Conservation (phyloP, 2,329 filamentous ascomycete species). For the Penicillium sp. region DNA sequence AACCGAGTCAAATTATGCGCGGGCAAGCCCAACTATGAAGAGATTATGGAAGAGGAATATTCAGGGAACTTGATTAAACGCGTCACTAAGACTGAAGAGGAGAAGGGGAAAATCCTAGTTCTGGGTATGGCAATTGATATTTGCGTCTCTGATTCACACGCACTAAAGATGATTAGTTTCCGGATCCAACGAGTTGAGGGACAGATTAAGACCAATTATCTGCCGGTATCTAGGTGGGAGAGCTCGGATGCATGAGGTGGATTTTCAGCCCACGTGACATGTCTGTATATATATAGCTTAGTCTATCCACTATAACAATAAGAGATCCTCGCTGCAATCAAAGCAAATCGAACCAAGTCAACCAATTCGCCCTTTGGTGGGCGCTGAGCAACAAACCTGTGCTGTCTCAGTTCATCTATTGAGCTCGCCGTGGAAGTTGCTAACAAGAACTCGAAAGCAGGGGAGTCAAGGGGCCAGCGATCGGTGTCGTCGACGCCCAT, state of each 20-base stretch:
- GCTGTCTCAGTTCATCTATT: conserved; percentile 1
- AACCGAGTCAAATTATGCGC: background rate
- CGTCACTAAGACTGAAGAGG: background rate
- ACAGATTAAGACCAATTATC: conserved; percentile 1
- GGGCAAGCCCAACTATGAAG: background rate
- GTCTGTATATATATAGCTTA: background rate
- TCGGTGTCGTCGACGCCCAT: background rate
- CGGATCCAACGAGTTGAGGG: conserved; percentile 2
- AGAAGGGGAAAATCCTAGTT: conserved; percentile 1
- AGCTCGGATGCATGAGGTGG: background rate
- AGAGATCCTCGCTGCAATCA: background rate
- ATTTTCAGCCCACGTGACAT: conserved; percentile 1
- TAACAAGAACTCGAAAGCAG: background rate
- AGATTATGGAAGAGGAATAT: background rate
- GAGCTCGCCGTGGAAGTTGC: background rate
- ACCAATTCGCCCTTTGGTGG: background rate
- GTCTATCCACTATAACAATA: conserved; percentile 1
- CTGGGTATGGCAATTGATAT: background rate
- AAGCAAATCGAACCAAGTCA: background rate
- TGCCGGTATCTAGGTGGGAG: background rate
- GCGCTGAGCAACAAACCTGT: background rate
- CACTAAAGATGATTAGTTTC: background rate
- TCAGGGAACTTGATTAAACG: conserved; percentile 1
- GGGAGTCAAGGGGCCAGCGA: background rate
- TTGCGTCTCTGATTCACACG: background rate